A percentile compares a stretch with the other conserved stretches of the same genome.
phyloP scores from a whole-genome alignment of 2,329 filamentous ascomycete genomes.

The Aspergillus versicolor region DNA sequence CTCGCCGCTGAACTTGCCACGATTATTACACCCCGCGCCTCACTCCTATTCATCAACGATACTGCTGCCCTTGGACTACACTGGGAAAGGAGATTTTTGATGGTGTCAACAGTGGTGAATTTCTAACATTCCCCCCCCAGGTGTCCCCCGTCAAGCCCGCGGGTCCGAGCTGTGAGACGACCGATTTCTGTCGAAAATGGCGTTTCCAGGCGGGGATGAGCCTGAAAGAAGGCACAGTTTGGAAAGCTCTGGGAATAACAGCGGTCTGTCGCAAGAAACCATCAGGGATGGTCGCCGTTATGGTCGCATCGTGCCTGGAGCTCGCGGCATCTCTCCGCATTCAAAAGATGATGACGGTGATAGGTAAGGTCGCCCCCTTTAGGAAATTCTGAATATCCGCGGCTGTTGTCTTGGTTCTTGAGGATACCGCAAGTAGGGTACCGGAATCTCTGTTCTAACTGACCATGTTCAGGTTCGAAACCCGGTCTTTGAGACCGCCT shows the following conservation, averaged over 20 bases:
- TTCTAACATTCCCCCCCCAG: neutral
- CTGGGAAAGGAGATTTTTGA: neutral
- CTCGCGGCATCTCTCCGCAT: slow-evolving; percentile 28
- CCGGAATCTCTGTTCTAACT: slow-evolving; percentile 5
- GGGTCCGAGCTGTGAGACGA: slow-evolving; percentile 15
- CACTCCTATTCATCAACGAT: neutral
- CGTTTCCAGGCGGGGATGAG: slow-evolving; percentile 32
- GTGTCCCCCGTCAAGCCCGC: slow-evolving; percentile 6
- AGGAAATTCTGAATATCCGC: neutral
- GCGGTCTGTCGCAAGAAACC: slow-evolving; percentile 42
- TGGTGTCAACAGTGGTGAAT: neutral
- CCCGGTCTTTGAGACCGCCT: slow-evolving; percentile 20
- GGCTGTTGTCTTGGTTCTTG: neutral
- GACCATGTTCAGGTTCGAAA: slow-evolving; percentile 23
- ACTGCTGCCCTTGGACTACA: neutral
- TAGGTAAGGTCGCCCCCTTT: slow-evolving; percentile 29
- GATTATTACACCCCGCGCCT: neutral
- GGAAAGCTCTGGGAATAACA: slow-evolving; percentile 40
- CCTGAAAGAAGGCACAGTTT: slow-evolving; percentile 40
- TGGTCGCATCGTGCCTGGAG: slow-evolving; percentile 23
- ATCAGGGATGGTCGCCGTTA: slow-evolving; percentile 31
- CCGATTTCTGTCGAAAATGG: slow-evolving; percentile 28
- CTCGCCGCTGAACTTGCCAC: neutral
- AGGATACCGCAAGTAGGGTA: neutral
- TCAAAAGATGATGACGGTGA: slow-evolving; percentile 27